Base-by-base conservation (phyloP, 169 alveolate genomes). In the Eimeria brunetti region DNA sequence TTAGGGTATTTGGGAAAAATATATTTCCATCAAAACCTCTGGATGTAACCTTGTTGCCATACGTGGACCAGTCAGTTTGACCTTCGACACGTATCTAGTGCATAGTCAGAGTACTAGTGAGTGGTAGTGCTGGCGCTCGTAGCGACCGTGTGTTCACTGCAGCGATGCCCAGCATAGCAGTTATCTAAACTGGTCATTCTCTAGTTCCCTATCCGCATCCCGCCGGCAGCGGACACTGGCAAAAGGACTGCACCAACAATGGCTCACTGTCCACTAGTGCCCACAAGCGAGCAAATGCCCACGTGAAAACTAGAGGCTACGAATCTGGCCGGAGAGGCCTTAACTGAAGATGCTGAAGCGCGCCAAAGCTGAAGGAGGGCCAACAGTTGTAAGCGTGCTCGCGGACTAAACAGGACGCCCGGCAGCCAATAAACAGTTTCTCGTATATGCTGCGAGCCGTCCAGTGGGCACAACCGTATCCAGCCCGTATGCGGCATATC, bases 21-120 rank as follows among this genome's bases (percentile, higher is more conserved):
- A 22, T 78, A 16, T 84, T 84, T 58, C 36, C 71, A 58, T 56
- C 44, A 58, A 24, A 11, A 84, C 27, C 44, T 56, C 53, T 51
- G 33, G 51, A 33, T 84, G 44, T 58, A 80, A 56, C 18, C 84
- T 41, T 73, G 84, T 36, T 73, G 53, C 84, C 75, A 64, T 64
- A 20, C n/a, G 8, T 3, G 18, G 41, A 41, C n/a, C 69, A 0
- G 30, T 60, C n/a, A 0, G 69, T 6, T 22, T n/a, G 9, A 60
- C 12, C 9, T 60, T 60, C n/a, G 30, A 7, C 69, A 0, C n/a
- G 9, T 2, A 60, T 60, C 5, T 58, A 58, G 67, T 18, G 27
- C 5, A 2, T 14, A 12, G 67, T 12, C 18, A 14, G 16, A 7
- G 67, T 14, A 58, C 18, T 14, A 64, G 75, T 41, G 7, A n/a